Base-by-base conservation (phyloP, 345 rosid species). In the Turritis glabra region DNA sequence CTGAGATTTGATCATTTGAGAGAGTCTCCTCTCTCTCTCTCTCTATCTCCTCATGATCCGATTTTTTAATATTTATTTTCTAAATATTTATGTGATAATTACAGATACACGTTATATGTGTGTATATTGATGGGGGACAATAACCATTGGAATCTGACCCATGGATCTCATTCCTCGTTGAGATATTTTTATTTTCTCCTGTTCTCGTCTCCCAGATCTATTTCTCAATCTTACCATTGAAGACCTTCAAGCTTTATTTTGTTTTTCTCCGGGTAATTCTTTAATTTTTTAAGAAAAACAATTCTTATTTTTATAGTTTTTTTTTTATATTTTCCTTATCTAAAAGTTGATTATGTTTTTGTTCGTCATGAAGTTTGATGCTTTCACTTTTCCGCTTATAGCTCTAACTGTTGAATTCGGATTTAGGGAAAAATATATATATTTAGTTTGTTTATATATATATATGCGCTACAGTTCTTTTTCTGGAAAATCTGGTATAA, bases 91-190 rank as follows among this genome's bases (percentile, higher is more conserved):
- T 51, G 81, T 72, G 77, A 64, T 57, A 64, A 54, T 66, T 65
- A 72, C 64, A 72, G 32, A 72, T 66, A 77, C 80, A 77, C 72
- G 77, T 77, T 71, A 48, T 48, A 22, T 46, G 47, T 77, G 56
- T 72, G 64, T 56, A 33, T 65, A 58, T 78, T 35, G 81, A 72
- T 72, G 50, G 77, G 77, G 13, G 77, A 70, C 80, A 27, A 55
- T 27, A 35, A 71, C 71, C 81, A 77, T 65, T 58, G 41, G 63
- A 71, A 77, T 72, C 81, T 72, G 77, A 77, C 81, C 64, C 64
- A 66, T 78, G 69, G 51, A 72, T 77, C 80, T 72, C 68, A 13
- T 71, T 48, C 65, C 55, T 66, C 22, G 15, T 66, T 71, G 67
- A 77, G 66, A 64, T 77, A 58, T 40, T 67, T 67, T 19, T n/a